Base-by-base conservation (phyloP, 169 alveolate genomes). In the Plasmodium gallinaceum region DNA sequence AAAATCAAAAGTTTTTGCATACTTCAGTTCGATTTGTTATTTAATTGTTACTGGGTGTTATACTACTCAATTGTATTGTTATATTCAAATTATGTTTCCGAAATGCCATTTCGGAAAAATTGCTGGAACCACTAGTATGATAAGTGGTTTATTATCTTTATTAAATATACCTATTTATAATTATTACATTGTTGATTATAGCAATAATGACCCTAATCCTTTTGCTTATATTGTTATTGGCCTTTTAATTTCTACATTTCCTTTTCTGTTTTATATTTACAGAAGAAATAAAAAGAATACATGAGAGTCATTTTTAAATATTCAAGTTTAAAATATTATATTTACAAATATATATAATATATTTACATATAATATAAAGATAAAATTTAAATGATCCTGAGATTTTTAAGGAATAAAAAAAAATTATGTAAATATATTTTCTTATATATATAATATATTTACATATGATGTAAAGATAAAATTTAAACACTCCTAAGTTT, bases 131-230 rank as follows among this genome's bases (percentile, higher is more conserved):
- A 88, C 92, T 43, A 80, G 75, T 66, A 65, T 91, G 83, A 68
- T 88, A 26, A 93, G 95, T 37, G 95, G 95, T 0, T 61, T 93
- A 52, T 24, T 90, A 5, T 93, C 95, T 42, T 88, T 90, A n/a
- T 16, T 90, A n/a, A 78, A 92, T 39, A 91, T 75, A 22, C 89
- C 91, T 6, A 80, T 93, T 68, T 93, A 72, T 20, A 83, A 92
- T 72, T 66, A 72, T 9, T 75, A 46, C 45, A 78, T 78, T 69
- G 89, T 78, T 0, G 89, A 78, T 65, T 65, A 64, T 22, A 62
- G 42, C 24, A 54, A 43, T n/a, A 78, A 57, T 51, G 69, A 78
- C 20, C 89, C 89, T 22, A 39, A 26, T 4, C 80, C 89, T 10
- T 78, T 78, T 51, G 76, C 89, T 20, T 78, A 78, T 58, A n/a